Evolutionary conservation across 768 basidiomycete genomes (phyloP).

Genomic region (Amanita brunnescens): DNA sequence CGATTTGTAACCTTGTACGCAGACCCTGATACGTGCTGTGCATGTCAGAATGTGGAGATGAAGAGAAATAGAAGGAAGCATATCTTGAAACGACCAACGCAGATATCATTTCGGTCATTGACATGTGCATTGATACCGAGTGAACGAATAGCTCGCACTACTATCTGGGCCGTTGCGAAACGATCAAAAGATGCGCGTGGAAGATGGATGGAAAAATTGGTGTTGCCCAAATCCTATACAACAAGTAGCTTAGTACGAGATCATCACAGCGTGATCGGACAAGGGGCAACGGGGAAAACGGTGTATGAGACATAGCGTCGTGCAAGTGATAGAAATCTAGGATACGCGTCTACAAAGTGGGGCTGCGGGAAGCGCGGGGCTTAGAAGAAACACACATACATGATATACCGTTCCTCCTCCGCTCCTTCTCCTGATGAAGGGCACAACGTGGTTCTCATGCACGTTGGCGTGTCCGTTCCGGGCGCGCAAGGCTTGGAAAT

Average conservation of each 20-base stretch:
- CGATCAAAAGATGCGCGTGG: slow-evolving; percentile 78
- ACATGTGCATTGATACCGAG: slow-evolving; percentile 71
- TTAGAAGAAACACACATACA: slow-evolving; percentile 39
- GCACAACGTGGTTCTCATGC: slow-evolving; percentile 31
- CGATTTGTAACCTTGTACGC: slow-evolving; percentile 92
- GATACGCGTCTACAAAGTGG: too few relatives aligned
- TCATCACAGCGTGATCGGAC: too few relatives aligned
- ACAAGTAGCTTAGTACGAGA: background rate
- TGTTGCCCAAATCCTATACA: slow-evolving; percentile 94
- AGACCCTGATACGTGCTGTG: slow-evolving; percentile 82
- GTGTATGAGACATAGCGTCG: background rate
- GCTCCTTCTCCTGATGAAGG: slow-evolving; percentile 77
- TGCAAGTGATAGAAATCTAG: slow-evolving; percentile 1
- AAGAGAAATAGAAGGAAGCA: slow-evolving; percentile 27
- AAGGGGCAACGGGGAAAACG: too few relatives aligned
- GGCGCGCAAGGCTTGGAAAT: slow-evolving; percentile 47
- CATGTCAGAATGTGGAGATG: slow-evolving; percentile 3
- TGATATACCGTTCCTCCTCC: slow-evolving; percentile 97
- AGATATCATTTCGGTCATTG: slow-evolving; percentile 90
- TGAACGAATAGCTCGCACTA: slow-evolving; percentile 65
- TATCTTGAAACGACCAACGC: slow-evolving; percentile 83
- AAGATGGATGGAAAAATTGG: slow-evolving; percentile 92
- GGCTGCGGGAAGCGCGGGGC: background rate
- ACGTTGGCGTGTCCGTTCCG: slow-evolving; percentile 13
- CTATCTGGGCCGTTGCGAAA: slow-evolving; percentile 64